Percentiles rank a stretch among this genome's conserved stretches.
Conservation (phyloP, 2,329 filamentous ascomycete genomes). For the Colletotrichum neosansevieriae region DNA sequence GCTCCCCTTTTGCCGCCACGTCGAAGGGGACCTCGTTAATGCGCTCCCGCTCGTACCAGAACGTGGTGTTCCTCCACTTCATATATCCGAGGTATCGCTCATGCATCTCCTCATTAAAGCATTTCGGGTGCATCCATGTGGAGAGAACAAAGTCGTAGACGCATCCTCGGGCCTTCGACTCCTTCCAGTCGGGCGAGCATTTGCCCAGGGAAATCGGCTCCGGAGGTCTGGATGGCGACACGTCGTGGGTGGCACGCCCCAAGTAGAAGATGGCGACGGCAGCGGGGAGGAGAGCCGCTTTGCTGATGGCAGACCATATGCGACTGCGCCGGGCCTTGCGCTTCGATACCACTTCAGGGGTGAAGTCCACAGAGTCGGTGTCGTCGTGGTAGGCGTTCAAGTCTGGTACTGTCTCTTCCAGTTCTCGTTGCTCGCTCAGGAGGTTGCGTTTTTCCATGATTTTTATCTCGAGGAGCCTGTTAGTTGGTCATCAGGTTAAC, state of each 20-base stretch:
- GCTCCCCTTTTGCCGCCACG: slow-evolving; percentile 24
- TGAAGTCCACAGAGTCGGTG: slow-evolving; percentile 16
- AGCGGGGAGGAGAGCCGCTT: slow-evolving; percentile 11
- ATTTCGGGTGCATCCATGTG: slow-evolving; percentile 43
- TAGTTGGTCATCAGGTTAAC: no score
- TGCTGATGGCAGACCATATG: slow-evolving; percentile 7
- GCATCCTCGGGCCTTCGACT: slow-evolving; percentile 46
- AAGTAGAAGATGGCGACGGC: slow-evolving; percentile 25
- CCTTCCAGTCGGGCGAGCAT: slow-evolving; percentile 31
- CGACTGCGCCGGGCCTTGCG: slow-evolving; percentile 9
- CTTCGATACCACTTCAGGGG: neutral
- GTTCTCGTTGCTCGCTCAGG: neutral
- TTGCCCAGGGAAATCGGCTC: slow-evolving; percentile 27
- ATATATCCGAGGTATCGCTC: slow-evolving; percentile 30
- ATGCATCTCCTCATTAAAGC: slow-evolving; percentile 36
- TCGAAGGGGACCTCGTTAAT: slow-evolving; percentile 32
- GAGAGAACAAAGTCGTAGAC: slow-evolving; percentile 33
- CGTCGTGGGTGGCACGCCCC: slow-evolving; percentile 16
- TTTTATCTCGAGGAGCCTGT: no score
- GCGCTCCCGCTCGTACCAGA: slow-evolving; percentile 28
- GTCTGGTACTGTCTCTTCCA: neutral
- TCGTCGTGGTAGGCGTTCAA: slow-evolving; percentile 20
- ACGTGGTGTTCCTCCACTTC: slow-evolving; percentile 32
- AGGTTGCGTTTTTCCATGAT: slow-evolving; percentile 17
- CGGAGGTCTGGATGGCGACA: neutral